Conservation (phyloP, 768 basidiomycete species). For the Rhizopogon vinicolor region DNA sequence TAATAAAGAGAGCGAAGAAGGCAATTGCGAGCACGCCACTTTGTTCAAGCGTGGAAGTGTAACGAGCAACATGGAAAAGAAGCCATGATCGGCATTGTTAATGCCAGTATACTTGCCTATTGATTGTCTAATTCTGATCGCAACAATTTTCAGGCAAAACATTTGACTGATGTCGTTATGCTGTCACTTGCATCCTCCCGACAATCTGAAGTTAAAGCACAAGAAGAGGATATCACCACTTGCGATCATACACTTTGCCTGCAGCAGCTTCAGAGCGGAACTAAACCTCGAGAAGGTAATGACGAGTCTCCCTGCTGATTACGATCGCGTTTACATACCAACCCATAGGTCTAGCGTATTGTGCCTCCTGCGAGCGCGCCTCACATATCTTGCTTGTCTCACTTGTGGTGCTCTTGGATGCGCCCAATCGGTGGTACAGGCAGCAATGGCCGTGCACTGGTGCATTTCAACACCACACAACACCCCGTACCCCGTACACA, state of each 20-base stretch:
- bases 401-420: slow-evolving; percentile 89
- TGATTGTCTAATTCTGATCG: not conserved
- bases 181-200: slow-evolving; percentile 82
- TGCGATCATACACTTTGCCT: slow-evolving; percentile 78
- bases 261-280: slow-evolving; percentile 33
- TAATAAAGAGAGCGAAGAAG: too few relatives aligned
- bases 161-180: slow-evolving; percentile 67
- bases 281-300: slow-evolving; percentile 22
- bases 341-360: slow-evolving; percentile 68
- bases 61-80: slow-evolving; percentile 13
- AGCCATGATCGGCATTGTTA: slow-evolving; percentile 32
- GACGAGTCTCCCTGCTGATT: not conserved
- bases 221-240: slow-evolving; percentile 90
- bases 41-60: too few relatives aligned
- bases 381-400: slow-evolving; percentile 92
- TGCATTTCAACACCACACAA: slow-evolving; percentile 54
- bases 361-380: slow-evolving; percentile 77
- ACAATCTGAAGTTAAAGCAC: slow-evolving; percentile 92
- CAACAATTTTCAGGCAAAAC: slow-evolving; percentile 38
- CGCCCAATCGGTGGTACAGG: slow-evolving; percentile 78
- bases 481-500: slow-evolving; percentile 66
- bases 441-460: slow-evolving; percentile 87
- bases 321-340: not conserved
- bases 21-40: too few relatives aligned
- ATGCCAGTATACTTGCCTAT: slow-evolving; percentile 20